Evolutionary conservation across 179 eudicot species (phyloP), one percentile per base, ranked within the genome.

Genomic region (Actinidia arguta): DNA sequence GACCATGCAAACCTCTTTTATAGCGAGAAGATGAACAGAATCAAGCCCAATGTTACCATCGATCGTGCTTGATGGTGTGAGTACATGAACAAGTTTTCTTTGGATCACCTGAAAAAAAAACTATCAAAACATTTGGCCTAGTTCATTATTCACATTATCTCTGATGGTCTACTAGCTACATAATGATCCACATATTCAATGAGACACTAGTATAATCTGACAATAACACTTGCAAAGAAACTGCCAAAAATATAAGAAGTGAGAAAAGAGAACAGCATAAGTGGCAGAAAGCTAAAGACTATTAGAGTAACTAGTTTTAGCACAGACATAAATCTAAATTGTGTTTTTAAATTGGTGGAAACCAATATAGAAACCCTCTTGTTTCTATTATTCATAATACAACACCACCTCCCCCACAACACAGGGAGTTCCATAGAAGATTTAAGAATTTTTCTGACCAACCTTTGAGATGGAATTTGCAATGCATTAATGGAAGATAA

Each of bases 11-110:
- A 97, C 99, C 99, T 95, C 99, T 84, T 91, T 95, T 86, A 97
- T 82, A 75, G 96, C 90, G 81, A 97, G 96, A 88, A 97, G 99
- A 88, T 97, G 99, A 79, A 97, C 95, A 79, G 99, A 97, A 88
- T 95, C 98, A 85, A 98, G 98, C 77, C 98, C 98, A 82, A 97
- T 91, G 81, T 94, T 94, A 64, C 87, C 97, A 82, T 94, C 96
- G 52, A 84, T 82, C 82, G 91, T 75, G 54, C 97, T 97, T 83
- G 98, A 94, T 79, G 98, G 98, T 58, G 99, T 93, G 78, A 91
- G 78, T 75, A 95, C 98, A 31, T 90, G 73, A 81, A 97, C 89
- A 85, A 97, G 80, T 91, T 95, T 95, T 85, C 99, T 91, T 81
- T 88, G 92, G 80, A 97, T 94, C 79, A 97, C 96, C 99, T 97